Evolutionary conservation across 2,329 filamentous ascomycete genomes (phyloP).

Genomic region (Sclerotinia minor): DNA sequence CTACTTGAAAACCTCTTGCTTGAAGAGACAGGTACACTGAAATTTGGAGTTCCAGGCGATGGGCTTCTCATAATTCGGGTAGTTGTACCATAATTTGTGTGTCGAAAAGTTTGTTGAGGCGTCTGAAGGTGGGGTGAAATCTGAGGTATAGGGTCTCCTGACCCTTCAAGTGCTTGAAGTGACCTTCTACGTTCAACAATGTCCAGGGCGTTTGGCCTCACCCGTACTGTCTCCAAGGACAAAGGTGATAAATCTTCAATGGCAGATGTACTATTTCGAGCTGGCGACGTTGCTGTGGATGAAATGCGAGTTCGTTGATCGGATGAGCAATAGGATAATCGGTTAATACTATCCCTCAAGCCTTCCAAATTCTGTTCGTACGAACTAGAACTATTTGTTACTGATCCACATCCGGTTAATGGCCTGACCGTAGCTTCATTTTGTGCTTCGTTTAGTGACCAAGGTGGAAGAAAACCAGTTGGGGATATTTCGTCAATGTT

Average conservation of each 20-base stretch:
- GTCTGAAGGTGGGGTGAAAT: conserved; percentile 30
- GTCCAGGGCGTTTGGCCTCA: conserved; percentile 36
- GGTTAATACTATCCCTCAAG: conserved; percentile 56
- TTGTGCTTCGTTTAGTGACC: conserved; percentile 21
- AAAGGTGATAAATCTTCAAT: conserved; percentile 34
- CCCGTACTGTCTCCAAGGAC: conserved; percentile 30
- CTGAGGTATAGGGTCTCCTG: conserved; percentile 32
- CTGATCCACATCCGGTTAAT: conserved; percentile 53
- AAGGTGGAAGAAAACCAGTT: background rate
- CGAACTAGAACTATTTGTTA: conserved; percentile 57
- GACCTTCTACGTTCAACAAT: conserved; percentile 40
- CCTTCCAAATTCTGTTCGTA: conserved; percentile 59
- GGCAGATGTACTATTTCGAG: conserved; percentile 54
- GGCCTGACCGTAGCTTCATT: conserved; percentile 26
- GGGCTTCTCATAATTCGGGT: conserved; percentile 21
- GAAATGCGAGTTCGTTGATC: conserved; percentile 61
- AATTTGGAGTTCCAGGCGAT: conserved; percentile 38
- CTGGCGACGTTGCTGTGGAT: conserved; percentile 58
- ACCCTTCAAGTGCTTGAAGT: conserved; percentile 36
- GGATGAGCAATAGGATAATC: conserved; percentile 61
- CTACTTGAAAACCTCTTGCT: conserved; percentile 32
- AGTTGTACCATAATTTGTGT: conserved; percentile 34
- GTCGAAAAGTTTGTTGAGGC: conserved; percentile 21
- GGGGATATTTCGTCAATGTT: conserved; percentile 18
- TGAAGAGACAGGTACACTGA: conserved; percentile 39